Evolutionary conservation across 2,329 filamentous ascomycete genomes (phyloP).

Genomic region (Epichloe hybrida): DNA sequence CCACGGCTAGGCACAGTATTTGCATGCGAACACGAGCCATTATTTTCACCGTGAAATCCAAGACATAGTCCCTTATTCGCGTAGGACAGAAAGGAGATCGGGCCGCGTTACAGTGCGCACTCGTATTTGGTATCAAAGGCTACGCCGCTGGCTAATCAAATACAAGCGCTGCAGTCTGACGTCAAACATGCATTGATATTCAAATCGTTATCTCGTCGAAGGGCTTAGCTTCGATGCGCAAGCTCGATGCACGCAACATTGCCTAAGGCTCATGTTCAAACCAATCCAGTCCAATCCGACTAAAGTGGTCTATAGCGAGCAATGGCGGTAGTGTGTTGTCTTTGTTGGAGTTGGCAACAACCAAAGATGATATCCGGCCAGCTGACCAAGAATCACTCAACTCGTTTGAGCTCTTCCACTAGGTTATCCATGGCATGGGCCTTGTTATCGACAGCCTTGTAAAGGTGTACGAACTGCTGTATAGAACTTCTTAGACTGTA

Average conservation of each 20-base stretch:
- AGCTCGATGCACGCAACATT: too few species aligned
- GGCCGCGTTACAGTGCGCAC: neutral
- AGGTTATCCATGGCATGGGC: slow-evolving; percentile 25
- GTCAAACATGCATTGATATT: slow-evolving; percentile 1
- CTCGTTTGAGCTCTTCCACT: slow-evolving; percentile 21
- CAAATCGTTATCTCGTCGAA: neutral
- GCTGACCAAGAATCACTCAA: neutral
- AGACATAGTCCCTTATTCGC: neutral
- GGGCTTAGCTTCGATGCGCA: neutral
- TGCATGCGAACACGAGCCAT: neutral
- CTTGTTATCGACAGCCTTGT: slow-evolving; percentile 34
- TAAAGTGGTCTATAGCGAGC: too few species aligned
- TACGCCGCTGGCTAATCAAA: neutral
- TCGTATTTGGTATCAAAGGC: neutral
- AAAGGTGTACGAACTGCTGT: slow-evolving; percentile 39
- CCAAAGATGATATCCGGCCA: too few species aligned
- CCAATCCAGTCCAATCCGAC: neutral
- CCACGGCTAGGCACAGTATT: neutral
- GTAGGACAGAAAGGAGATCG: neutral
- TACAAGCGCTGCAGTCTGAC: neutral
- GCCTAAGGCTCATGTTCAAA: neutral
- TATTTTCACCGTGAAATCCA: too few species aligned
- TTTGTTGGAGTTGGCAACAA: too few species aligned
- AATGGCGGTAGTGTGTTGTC: too few species aligned
- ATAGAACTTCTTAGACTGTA: slow-evolving; percentile 36